Conservation (phyloP, 345 rosid genomes). For the rapeseed (Brassica napus) region DNA sequence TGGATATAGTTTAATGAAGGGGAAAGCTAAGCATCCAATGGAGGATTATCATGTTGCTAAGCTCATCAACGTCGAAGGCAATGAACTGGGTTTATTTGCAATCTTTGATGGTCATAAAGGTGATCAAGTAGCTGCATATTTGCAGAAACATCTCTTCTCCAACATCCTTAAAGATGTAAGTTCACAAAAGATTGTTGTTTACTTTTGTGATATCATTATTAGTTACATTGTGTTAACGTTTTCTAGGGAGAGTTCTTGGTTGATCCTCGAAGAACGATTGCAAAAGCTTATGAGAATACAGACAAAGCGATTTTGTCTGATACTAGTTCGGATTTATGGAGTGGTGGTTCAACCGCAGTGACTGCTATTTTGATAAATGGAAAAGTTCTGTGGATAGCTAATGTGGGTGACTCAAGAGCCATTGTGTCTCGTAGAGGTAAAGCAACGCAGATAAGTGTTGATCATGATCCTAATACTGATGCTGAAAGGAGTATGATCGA, state of each 20-base stretch:
- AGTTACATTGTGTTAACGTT: conserved; percentile 9
- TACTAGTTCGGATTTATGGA: conserved; percentile 50
- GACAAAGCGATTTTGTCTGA: conserved; percentile 64
- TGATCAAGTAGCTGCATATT: conserved; percentile 59
- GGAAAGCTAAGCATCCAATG: conserved; percentile 73
- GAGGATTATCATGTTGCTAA: conserved; percentile 82
- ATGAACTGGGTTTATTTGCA: conserved; percentile 71
- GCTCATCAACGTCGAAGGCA: conserved; percentile 49
- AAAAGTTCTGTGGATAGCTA: conserved; percentile 58
- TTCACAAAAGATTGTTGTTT: neutral
- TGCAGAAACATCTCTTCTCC: conserved; percentile 67
- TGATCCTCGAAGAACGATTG: conserved; percentile 56
- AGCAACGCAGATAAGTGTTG: conserved; percentile 56
- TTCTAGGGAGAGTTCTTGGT: conserved; percentile 68
- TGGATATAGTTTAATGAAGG: conserved; percentile 66
- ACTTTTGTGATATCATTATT: neutral
- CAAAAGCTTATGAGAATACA: conserved; percentile 67
- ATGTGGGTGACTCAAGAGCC: conserved; percentile 71
- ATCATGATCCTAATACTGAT: conserved; percentile 61
- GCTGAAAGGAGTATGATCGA: conserved; percentile 66
- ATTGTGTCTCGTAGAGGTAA: conserved; percentile 51
- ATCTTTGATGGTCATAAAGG: conserved; percentile 81
- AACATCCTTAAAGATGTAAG: conserved; percentile 67
- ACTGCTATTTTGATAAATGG: conserved; percentile 67
- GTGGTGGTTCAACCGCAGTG: conserved; percentile 82